These are phyloP conservation scores for Trametes coccinea DNA, from an alignment of 768 basidiomycete genomes.

Conservation along the genomic window DNA sequence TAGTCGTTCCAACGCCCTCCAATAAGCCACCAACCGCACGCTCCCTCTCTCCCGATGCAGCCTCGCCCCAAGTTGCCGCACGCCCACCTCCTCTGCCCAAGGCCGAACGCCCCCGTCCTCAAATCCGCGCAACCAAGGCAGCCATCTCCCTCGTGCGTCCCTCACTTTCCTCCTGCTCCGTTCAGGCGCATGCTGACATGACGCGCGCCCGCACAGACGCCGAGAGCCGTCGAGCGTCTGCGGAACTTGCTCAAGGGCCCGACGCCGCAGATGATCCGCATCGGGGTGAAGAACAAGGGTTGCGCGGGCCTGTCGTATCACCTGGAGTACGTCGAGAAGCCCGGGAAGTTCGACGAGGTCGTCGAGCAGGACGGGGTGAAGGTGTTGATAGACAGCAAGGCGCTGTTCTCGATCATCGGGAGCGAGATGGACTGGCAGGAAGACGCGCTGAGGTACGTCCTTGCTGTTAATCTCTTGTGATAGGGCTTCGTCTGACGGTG, in stretches of 20 bases:
- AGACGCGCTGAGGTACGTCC: slow-evolving; percentile 77
- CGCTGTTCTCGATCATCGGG: slow-evolving; percentile 96
- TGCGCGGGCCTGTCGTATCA: slow-evolving; percentile 93
- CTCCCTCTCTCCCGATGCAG: slow-evolving; percentile 53
- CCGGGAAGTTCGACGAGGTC: slow-evolving; percentile 92
- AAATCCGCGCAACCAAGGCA: slow-evolving; percentile 70
- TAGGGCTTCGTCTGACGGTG: slow-evolving; percentile 3
- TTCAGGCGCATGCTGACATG: neutral
- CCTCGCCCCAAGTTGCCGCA: slow-evolving; percentile 71
- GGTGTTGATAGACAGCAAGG: slow-evolving; percentile 95
- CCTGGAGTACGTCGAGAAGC: slow-evolving; percentile 90
- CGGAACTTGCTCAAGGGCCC: slow-evolving; percentile 75
- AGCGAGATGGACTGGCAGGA: slow-evolving; percentile 99
- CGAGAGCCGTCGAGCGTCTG: slow-evolving; percentile 72
- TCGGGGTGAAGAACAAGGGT: slow-evolving; percentile 96
- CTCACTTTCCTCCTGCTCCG: neutral
- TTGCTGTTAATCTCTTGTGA: neutral
- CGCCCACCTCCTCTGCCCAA: slow-evolving; percentile 72
- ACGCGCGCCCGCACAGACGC: slow-evolving; percentile 54
- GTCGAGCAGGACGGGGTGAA: slow-evolving; percentile 94
- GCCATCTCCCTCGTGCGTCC: slow-evolving; percentile 66
- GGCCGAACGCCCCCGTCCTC: slow-evolving; percentile 61
- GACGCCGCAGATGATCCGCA: slow-evolving; percentile 88
- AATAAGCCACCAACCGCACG: slow-evolving; percentile 29
- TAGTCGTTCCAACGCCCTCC: slow-evolving; percentile 44